phyloP scores from a whole-genome alignment of 73 alveolate genomes.

The Breviolum minutum region DNA sequence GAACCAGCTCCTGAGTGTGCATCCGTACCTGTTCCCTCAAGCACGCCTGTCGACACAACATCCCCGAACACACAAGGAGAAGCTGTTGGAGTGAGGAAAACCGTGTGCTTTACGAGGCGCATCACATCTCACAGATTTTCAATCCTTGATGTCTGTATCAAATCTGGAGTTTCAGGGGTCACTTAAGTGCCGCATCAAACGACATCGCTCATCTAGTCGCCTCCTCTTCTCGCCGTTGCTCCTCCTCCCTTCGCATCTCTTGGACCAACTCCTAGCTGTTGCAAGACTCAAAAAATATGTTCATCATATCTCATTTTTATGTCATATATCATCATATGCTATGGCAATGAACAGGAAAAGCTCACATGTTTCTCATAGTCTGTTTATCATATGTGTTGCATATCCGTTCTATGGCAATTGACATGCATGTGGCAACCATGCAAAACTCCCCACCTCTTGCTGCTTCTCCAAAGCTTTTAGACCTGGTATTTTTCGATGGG shows the following conservation, averaged over 20 bases:
- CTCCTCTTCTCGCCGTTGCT: slow-evolving; percentile 54
- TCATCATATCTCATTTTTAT: too few species aligned
- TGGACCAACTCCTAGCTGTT: slow-evolving; percentile 34
- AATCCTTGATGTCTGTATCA: too few species aligned
- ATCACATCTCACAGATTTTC: too few species aligned
- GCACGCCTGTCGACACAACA: neutral
- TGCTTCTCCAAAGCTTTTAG: slow-evolving; percentile 22
- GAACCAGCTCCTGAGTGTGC: slow-evolving; percentile 40
- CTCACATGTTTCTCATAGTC: too few species aligned
- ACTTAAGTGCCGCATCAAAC: neutral
- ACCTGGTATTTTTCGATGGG: neutral
- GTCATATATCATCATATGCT: too few species aligned
- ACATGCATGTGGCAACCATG: neutral
- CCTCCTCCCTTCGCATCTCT: slow-evolving; percentile 49
- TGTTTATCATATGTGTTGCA: too few species aligned
- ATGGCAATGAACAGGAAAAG: too few species aligned
- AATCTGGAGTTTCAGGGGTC: too few species aligned
- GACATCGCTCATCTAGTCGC: neutral
- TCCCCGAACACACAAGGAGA: too few species aligned
- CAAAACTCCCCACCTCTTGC: slow-evolving; percentile 20
- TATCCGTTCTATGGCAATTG: too few species aligned
- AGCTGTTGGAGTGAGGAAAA: too few species aligned
- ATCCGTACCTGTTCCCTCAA: slow-evolving; percentile 23
- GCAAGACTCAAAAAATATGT: neutral
- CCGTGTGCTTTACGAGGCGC: too few species aligned